Conservation (phyloP, 2,329 filamentous ascomycete genomes). For the Cladosporium sp. region DNA sequence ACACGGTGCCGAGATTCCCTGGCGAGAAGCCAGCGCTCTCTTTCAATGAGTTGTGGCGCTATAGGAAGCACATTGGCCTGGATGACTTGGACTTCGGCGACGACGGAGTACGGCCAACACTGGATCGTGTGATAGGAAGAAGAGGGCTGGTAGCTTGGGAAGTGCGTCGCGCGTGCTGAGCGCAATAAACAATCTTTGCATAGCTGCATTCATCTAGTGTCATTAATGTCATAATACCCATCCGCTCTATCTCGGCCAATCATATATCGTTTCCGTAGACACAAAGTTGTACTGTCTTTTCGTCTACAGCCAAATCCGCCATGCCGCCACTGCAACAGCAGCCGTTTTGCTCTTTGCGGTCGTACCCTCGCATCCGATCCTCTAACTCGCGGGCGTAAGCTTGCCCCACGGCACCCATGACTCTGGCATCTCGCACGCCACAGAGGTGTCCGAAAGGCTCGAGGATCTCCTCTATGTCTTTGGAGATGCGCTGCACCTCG, state of each 20-base stretch:
- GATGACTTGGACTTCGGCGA: constrained; percentile 77
- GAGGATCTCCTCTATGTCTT: constrained; percentile 39
- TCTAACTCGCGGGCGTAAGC: constrained; percentile 34
- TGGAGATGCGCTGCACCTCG: constrained; percentile 28
- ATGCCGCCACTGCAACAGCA: constrained; percentile 5
- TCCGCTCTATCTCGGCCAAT: constrained; percentile 8
- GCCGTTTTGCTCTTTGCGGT: not conserved
- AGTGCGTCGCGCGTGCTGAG: constrained; percentile 36
- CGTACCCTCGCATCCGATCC: constrained; percentile 26
- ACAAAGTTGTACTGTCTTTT: constrained; percentile 14
- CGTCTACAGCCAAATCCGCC: constrained; percentile 7
- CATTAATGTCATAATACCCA: not conserved
- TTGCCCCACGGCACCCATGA: constrained; percentile 38
- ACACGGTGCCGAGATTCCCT: constrained; percentile 15
- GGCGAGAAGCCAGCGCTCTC: constrained; percentile 39
- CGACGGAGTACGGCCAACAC: constrained; percentile 69
- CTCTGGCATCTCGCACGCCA: constrained; percentile 32
- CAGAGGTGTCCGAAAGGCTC: constrained; percentile 38
- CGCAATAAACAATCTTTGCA: not conserved
- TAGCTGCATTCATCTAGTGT: not conserved
- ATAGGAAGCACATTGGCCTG: constrained; percentile 66
- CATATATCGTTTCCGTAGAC: constrained; percentile 26
- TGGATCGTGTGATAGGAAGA: constrained; percentile 55
- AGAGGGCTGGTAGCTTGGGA: constrained; percentile 45
- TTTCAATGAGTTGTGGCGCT: constrained; percentile 67